A percentile compares a stretch with the other conserved stretches of the same genome.
Conservation (phyloP, 73 alveolate species). For the Diophrys sp. region DNA sequence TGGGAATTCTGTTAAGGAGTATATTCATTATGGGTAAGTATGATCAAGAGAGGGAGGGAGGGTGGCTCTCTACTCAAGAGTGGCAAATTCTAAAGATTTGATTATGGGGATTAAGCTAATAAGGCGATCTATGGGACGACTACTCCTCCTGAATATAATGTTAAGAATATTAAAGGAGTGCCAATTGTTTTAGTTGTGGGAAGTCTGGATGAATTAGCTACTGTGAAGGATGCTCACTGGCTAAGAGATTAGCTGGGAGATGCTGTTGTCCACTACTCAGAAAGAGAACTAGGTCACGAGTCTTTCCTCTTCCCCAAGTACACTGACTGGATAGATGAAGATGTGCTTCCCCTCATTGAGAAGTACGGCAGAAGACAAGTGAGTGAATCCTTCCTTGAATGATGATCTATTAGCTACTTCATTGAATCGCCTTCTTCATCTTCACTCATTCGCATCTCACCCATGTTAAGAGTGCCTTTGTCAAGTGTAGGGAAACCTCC, state of each 20-base stretch:
- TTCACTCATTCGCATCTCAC: too few species aligned
- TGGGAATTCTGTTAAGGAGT: conserved; percentile 23
- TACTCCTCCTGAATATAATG: conserved; percentile 84
- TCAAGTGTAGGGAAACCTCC: too few species aligned
- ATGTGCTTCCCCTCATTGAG: too few species aligned
- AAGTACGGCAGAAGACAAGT: too few species aligned
- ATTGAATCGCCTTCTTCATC: too few species aligned
- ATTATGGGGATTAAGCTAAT: conserved; percentile 73
- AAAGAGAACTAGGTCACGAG: conserved; percentile 76
- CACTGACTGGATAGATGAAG: conserved; percentile 13
- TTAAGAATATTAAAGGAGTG: conserved; percentile 58
- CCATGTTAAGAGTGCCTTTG: neutral
- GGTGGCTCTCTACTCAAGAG: too few species aligned
- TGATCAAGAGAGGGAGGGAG: neutral
- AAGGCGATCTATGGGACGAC: conserved; percentile 72
- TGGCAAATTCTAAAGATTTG: conserved; percentile 59
- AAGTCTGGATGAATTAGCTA: conserved; percentile 54
- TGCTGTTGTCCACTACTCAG: conserved; percentile 55
- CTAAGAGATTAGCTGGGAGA: neutral
- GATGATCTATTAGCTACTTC: too few species aligned
- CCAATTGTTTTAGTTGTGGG: conserved; percentile 69
- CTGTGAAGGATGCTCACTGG: conserved; percentile 31
- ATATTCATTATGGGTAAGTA: conserved; percentile 28
- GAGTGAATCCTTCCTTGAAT: too few species aligned
- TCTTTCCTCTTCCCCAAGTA: conserved; percentile 14